phyloP scores from a whole-genome alignment of 75 land plant species.

The Pinus tabuliformis region DNA sequence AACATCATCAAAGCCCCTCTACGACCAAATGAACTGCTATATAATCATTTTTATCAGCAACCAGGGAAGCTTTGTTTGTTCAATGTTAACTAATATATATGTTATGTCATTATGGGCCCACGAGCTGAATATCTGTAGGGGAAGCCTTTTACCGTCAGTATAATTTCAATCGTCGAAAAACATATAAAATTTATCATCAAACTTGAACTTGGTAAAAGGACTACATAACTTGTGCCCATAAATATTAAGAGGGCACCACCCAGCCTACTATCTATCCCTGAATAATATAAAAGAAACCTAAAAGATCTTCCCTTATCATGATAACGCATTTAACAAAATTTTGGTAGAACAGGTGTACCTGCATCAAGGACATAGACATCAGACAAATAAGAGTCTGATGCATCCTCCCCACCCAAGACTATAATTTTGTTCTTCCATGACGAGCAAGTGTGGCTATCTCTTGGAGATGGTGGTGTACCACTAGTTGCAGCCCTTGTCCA shows the following conservation, averaged over 20 bases:
- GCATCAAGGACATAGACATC: conserved; percentile 86
- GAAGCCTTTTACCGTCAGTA: not conserved
- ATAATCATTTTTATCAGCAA: not conserved
- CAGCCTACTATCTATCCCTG: not conserved
- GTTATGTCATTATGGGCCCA: not conserved
- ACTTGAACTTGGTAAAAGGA: not conserved
- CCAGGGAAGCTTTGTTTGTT: not conserved
- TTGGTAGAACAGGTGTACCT: conserved; percentile 38
- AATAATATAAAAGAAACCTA: not conserved
- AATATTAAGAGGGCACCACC: not conserved
- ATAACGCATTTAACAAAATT: not conserved
- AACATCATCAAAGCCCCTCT: not conserved
- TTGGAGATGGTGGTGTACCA: conserved; percentile 75
- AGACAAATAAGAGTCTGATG: conserved; percentile 70
- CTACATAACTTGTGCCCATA: not conserved
- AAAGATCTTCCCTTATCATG: not conserved
- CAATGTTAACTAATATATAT: not conserved
- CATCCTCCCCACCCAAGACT: conserved; percentile 95
- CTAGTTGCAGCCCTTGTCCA: conserved; percentile 69
- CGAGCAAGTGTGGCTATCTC: conserved; percentile 95
- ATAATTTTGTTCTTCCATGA: conserved; percentile 84
- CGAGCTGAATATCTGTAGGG: not conserved
- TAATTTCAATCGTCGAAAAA: not conserved
- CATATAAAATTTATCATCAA: not conserved
- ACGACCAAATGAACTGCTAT: too few relatives aligned